Conservation (phyloP, 257 asterid species). For the Misopates orontium region DNA sequence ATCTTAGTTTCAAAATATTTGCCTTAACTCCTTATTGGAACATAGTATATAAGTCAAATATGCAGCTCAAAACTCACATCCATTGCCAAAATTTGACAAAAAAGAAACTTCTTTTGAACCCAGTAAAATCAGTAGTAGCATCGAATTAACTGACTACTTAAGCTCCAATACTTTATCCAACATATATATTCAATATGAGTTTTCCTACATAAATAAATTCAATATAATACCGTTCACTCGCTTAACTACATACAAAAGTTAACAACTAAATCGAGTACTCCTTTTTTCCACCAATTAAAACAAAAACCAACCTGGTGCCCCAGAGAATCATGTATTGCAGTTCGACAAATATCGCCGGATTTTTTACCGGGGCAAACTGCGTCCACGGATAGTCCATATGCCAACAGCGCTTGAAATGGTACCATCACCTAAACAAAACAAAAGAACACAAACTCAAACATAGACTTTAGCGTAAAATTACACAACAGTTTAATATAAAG, state of each 20-base stretch:
- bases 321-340: constrained; percentile 67
- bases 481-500: not conserved
- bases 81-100: too few species aligned
- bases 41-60: too few species aligned
- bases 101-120: too few species aligned
- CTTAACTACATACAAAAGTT: too few species aligned
- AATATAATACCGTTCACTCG: too few species aligned
- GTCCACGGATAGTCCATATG: constrained; percentile 86
- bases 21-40: too few species aligned
- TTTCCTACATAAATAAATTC: constrained; percentile 5
- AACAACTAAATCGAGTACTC: too few species aligned
- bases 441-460: not conserved
- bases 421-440: constrained; percentile 68
- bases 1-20: too few species aligned
- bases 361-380: constrained; percentile 96
- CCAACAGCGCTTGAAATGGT: constrained; percentile 90
- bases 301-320: constrained; percentile 64
- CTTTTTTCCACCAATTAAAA: too few species aligned
- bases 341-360: constrained; percentile 83
- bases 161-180: not conserved
- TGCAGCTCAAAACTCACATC: too few species aligned
- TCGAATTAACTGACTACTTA: not conserved
- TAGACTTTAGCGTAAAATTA: not conserved
- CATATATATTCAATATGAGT: not conserved
- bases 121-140: too few species aligned